Percentiles rank a stretch among this genome's conserved stretches.
phyloP scores from a whole-genome alignment of 495 filamentous ascomycete genomes.

The Ascobolus immersus region DNA sequence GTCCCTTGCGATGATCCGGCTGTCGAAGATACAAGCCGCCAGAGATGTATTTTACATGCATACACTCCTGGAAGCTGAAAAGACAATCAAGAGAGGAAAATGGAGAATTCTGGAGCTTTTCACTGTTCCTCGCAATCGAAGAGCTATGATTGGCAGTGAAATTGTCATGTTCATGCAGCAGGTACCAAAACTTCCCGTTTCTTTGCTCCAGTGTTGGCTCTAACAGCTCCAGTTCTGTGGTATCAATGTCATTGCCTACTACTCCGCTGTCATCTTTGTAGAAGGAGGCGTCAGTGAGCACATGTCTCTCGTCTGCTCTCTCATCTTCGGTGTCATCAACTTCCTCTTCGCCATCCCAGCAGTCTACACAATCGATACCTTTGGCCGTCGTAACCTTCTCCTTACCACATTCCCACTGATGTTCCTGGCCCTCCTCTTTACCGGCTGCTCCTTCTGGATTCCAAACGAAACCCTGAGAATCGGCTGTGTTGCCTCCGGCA shows the following conservation, averaged over 20 bases:
- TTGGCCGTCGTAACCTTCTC: slow-evolving; percentile 55
- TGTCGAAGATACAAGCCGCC: slow-evolving; percentile 48
- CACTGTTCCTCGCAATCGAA: slow-evolving; percentile 50
- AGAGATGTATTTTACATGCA: slow-evolving; percentile 66
- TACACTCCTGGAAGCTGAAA: slow-evolving; percentile 41
- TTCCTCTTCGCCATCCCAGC: slow-evolving; percentile 56
- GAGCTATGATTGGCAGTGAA: slow-evolving; percentile 44
- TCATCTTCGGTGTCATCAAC: slow-evolving; percentile 59
- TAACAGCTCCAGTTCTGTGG: slow-evolving; percentile 9
- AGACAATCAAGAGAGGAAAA: slow-evolving; percentile 28
- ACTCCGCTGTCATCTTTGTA: slow-evolving; percentile 37
- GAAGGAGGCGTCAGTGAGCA: slow-evolving; percentile 30
- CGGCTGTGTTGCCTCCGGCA: slow-evolving; percentile 38
- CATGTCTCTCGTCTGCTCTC: slow-evolving; percentile 35
- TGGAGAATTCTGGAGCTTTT: slow-evolving; percentile 42
- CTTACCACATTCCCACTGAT: slow-evolving; percentile 58
- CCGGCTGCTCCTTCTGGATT: slow-evolving; percentile 60
- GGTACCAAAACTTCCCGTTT: slow-evolving; percentile 19
- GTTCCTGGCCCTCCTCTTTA: slow-evolving; percentile 45
- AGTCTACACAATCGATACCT: slow-evolving; percentile 59
- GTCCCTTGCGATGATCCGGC: slow-evolving; percentile 39
- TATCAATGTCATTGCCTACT: slow-evolving; percentile 45
- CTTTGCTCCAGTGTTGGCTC: not conserved
- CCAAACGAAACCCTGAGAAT: slow-evolving; percentile 23
- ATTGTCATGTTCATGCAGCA: slow-evolving; percentile 80